Evolutionary conservation across 345 rosid species (phyloP).

Genomic region (Euphorbia peplus): DNA sequence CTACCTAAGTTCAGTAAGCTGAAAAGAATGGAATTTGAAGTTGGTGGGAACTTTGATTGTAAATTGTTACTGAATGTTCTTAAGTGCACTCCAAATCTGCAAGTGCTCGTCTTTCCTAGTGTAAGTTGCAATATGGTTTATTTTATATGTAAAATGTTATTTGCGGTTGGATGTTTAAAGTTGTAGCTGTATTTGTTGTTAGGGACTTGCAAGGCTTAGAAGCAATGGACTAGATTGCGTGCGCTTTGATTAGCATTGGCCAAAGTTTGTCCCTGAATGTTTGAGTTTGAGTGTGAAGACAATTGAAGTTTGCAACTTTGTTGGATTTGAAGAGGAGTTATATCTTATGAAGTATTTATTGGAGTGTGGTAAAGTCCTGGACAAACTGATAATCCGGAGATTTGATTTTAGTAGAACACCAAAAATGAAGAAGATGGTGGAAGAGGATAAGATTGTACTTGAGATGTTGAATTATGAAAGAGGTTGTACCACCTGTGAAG

Average conservation of each 20-base stretch:
- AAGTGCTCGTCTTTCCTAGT: too few species aligned
- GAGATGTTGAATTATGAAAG: background rate
- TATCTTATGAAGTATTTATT: background rate
- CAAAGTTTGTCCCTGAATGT: background rate
- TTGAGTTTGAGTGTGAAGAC: background rate
- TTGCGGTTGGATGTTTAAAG: background rate
- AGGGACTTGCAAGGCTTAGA: background rate
- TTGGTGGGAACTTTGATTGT: too few species aligned
- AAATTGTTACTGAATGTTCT: too few species aligned
- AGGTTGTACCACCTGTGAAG: background rate
- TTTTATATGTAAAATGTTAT: background rate
- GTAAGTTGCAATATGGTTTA: too few species aligned
- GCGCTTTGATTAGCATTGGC: background rate
- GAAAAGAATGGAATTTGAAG: too few species aligned
- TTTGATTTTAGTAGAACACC: background rate
- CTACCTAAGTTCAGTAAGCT: too few species aligned
- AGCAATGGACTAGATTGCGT: background rate
- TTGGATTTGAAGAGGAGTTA: background rate
- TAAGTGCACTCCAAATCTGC: too few species aligned
- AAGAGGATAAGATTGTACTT: background rate
- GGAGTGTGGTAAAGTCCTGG: background rate
- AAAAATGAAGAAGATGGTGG: background rate
- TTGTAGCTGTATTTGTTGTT: background rate
- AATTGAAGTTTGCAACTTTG: background rate
- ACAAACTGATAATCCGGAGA: background rate